These are phyloP conservation scores for Ophiostoma sp. DNA, from an alignment of 2,329 filamentous ascomycete genomes.

Conservation along the genomic window DNA sequence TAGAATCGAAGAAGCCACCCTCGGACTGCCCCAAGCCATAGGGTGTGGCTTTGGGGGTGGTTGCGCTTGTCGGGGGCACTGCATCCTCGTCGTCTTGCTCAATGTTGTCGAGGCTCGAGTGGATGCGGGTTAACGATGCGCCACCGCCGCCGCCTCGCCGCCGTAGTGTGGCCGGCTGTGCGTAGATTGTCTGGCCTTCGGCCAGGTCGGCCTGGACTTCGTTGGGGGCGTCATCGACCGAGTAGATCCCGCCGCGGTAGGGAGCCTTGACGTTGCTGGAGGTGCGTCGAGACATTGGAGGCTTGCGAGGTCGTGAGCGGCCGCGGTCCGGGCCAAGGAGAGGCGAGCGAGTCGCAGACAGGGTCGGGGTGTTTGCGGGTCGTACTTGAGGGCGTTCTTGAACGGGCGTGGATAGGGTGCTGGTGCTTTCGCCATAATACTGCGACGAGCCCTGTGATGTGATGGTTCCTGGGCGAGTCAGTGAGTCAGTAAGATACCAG, in stretches of 20 bases:
- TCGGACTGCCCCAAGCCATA: slow-evolving; percentile 15
- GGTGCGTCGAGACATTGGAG: slow-evolving; percentile 63
- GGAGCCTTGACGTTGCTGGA: slow-evolving; percentile 68
- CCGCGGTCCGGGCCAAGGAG: slow-evolving; percentile 44
- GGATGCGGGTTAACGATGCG: slow-evolving; percentile 29
- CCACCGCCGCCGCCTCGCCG: slow-evolving; percentile 13
- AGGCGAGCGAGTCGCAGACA: slow-evolving; percentile 40
- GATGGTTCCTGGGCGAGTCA: slow-evolving; percentile 19
- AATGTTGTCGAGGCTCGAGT: slow-evolving; percentile 30
- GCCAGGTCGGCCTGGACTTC: slow-evolving; percentile 69
- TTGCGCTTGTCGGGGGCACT: not conserved
- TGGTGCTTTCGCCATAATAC: slow-evolving; percentile 21
- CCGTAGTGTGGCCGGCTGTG: slow-evolving; percentile 25
- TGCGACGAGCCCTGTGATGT: slow-evolving; percentile 19
- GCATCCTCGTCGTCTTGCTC: slow-evolving; percentile 29
- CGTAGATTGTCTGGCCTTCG: slow-evolving; percentile 40
- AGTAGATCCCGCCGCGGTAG: slow-evolving; percentile 79
- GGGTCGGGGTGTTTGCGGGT: slow-evolving; percentile 30
- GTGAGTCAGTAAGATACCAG: not conserved
- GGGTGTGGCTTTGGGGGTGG: slow-evolving; percentile 14
- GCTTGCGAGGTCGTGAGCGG: slow-evolving; percentile 60
- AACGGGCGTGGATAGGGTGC: slow-evolving; percentile 21
- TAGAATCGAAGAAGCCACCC: slow-evolving; percentile 9
- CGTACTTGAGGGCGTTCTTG: slow-evolving; percentile 39
- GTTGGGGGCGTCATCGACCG: slow-evolving; percentile 77